These are phyloP conservation scores for Candida sphagnicola DNA, from an alignment of 805 yeast species.

Conservation along the genomic window DNA sequence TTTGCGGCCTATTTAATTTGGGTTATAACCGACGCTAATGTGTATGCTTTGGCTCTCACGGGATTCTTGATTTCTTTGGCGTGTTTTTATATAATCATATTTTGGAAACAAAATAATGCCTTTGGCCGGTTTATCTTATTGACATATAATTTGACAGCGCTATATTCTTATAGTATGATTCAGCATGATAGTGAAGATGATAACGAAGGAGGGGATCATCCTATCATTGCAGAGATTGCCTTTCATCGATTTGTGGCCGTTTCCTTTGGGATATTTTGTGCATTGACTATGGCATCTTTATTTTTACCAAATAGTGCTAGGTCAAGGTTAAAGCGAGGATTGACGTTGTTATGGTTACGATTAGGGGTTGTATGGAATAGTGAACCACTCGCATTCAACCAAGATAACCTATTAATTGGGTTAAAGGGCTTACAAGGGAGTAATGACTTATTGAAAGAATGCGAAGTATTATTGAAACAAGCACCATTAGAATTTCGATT, in stretches of 20 bases:
- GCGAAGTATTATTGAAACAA: conserved; percentile 57
- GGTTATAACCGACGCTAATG: conserved; percentile 55
- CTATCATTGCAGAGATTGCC: conserved; percentile 70
- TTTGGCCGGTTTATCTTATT: conserved; percentile 68
- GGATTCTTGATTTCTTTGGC: conserved; percentile 48
- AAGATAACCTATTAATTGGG: conserved; percentile 31
- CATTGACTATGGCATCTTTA: conserved; percentile 60
- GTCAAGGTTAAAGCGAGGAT: conserved; percentile 56
- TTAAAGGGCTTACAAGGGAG: conserved; percentile 44
- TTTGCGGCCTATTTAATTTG: conserved; percentile 56
- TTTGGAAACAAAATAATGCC: conserved; percentile 61
- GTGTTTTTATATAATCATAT: conserved; percentile 55
- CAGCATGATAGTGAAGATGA: conserved; percentile 53
- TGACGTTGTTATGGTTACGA: conserved; percentile 70
- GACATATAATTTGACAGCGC: conserved; percentile 74
- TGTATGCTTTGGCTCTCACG: conserved; percentile 43
- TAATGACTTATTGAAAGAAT: conserved; percentile 54
- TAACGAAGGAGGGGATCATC: conserved; percentile 67
- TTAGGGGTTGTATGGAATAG: conserved; percentile 79
- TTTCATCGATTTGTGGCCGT: conserved; percentile 75
- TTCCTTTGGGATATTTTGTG: conserved; percentile 72
- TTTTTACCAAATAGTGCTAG: conserved; percentile 78
- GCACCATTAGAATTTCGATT: conserved; percentile 74
- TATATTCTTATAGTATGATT: conserved; percentile 69
- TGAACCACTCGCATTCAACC: conserved; percentile 57